phyloP scores from a whole-genome alignment of 495 filamentous ascomycete species.

The Collariella sp. region DNA sequence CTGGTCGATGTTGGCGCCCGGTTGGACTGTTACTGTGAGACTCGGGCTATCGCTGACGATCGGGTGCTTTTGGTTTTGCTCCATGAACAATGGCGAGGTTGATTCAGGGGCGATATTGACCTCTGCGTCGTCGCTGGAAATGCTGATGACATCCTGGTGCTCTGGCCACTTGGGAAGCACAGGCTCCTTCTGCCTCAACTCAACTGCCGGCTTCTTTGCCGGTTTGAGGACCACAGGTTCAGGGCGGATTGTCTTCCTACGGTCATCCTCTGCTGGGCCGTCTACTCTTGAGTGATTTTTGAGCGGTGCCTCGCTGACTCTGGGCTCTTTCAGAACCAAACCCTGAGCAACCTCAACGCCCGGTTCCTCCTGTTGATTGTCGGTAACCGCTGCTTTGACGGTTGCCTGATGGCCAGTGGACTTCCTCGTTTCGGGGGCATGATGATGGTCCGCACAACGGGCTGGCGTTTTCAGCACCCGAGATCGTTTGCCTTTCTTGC shows the following conservation, averaged over 20 bases:
- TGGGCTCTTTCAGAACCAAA: no score
- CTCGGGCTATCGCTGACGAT: background rate
- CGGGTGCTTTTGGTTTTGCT: background rate
- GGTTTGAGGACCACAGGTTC: background rate
- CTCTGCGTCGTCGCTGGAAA: background rate
- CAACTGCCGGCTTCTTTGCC: background rate
- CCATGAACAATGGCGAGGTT: slow-evolving; percentile 6
- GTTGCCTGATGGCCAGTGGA: no score
- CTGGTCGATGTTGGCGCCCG: background rate
- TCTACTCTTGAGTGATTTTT: background rate
- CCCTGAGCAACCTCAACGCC: no score
- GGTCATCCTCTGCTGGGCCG: background rate
- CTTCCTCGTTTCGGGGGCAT: background rate
- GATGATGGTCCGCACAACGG: background rate
- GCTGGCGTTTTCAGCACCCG: background rate
- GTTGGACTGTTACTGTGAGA: background rate
- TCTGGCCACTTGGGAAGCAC: background rate
- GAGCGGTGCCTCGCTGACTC: no score
- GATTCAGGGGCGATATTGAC: background rate
- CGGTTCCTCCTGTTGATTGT: background rate
- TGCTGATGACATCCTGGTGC: background rate
- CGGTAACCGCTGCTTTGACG: background rate
- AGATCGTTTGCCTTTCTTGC: background rate
- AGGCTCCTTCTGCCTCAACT: background rate
- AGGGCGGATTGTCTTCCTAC: background rate